phyloP scores from a whole-genome alignment of 2,329 filamentous ascomycete genomes.

The Colletotrichum costaricense region DNA sequence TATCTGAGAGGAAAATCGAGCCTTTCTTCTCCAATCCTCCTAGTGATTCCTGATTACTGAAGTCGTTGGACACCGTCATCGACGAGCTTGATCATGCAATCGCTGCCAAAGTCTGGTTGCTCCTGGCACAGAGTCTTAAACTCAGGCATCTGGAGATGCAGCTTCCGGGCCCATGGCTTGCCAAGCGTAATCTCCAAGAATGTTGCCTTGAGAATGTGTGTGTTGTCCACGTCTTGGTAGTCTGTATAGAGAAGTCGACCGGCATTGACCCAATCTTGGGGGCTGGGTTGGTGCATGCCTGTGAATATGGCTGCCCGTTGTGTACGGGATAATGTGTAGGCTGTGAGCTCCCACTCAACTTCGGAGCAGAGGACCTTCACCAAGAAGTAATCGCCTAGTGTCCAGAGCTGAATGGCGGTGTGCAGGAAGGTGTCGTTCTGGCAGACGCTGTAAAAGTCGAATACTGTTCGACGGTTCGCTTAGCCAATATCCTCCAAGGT shows the following conservation, averaged over 20 bases:
- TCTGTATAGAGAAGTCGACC: background rate
- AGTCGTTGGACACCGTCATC: background rate
- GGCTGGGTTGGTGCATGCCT: too few species aligned
- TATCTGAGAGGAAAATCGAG: background rate
- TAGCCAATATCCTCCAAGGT: background rate
- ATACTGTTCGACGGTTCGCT: background rate
- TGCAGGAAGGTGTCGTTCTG: background rate
- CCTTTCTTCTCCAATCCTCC: background rate
- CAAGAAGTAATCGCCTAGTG: background rate
- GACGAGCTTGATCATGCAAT: conserved; percentile 11
- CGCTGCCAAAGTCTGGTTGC: conserved; percentile 2
- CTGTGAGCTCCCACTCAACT: background rate
- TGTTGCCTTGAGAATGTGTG: background rate
- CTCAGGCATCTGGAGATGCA: background rate
- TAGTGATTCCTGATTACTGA: background rate
- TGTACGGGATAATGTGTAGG: too few species aligned
- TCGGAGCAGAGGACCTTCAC: background rate
- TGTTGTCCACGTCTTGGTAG: background rate
- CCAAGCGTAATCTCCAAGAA: background rate
- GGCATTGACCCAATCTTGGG: background rate
- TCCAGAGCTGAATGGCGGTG: background rate
- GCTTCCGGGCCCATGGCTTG: background rate
- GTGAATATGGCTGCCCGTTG: too few species aligned
- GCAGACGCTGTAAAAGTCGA: background rate
- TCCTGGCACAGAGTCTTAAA: background rate